phyloP scores from a whole-genome alignment of 2,329 filamentous ascomycete genomes.

The Phoma sp. region DNA sequence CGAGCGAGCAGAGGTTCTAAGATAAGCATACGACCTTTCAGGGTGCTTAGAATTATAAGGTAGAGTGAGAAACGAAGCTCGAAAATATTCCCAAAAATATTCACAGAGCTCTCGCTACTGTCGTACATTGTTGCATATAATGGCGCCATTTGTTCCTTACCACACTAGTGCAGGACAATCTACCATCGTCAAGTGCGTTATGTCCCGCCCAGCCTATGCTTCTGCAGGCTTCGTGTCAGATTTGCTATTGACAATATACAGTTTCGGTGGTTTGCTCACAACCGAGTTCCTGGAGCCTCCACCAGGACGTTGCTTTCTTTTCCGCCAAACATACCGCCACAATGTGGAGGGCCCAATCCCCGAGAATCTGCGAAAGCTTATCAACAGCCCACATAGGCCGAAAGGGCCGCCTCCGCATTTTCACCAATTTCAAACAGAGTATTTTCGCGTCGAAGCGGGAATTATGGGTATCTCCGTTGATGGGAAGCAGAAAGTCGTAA shows the following conservation, averaged over 20 bases:
- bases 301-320: constrained; percentile 14
- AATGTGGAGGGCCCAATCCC: constrained; percentile 11
- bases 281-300: constrained; percentile 13
- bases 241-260: constrained; percentile 2
- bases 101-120: neutral
- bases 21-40: neutral
- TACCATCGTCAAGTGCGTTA: constrained; percentile 11
- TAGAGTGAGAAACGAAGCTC: neutral
- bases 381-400: constrained; percentile 6
- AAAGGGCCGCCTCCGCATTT: constrained; percentile 41
- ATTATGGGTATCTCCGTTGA: constrained; percentile 39
- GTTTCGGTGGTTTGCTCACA: constrained; percentile 14
- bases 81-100: neutral
- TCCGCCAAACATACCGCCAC: constrained; percentile 14
- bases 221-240: neutral
- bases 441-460: constrained; percentile 38
- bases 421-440: constrained; percentile 45
- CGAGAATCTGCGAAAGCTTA: constrained; percentile 11
- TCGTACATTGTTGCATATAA: neutral
- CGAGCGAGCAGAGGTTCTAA: neutral
- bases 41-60: neutral
- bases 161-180: constrained; percentile 6
- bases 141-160: constrained; percentile 14
- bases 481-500: constrained; percentile 28
- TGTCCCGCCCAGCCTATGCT: neutral